A percentile compares a stretch with the other conserved stretches of the same genome.
Evolutionary conservation across 768 basidiomycete species (phyloP).

Genomic region (Mycena belliarum): DNA sequence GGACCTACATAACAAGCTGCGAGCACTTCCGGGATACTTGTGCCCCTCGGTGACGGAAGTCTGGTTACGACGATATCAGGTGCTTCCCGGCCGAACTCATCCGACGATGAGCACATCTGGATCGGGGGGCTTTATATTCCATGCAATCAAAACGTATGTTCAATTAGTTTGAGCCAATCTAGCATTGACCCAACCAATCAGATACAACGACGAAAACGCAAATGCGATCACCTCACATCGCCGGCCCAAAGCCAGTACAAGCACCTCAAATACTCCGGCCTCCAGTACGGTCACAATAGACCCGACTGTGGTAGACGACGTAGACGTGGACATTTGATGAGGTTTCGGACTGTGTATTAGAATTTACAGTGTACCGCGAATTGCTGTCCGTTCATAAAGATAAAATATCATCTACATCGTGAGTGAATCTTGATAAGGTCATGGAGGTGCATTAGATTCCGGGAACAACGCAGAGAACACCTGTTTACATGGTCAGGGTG

Average conservation of each 20-base stretch:
- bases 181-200: slow-evolving; percentile 5
- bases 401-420: slow-evolving; percentile 8
- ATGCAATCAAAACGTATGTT: slow-evolving; percentile 82
- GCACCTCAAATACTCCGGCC: not conserved
- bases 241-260: slow-evolving; percentile 23
- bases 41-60: slow-evolving; percentile 81
- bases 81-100: slow-evolving; percentile 95
- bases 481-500: slow-evolving; percentile 30
- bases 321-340: not conserved
- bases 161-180: not conserved
- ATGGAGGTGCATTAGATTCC: slow-evolving; percentile 34
- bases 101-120: slow-evolving; percentile 91
- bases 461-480: slow-evolving; percentile 64
- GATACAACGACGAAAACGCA: slow-evolving; percentile 62
- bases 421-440: slow-evolving; percentile 9
- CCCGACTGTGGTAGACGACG: slow-evolving; percentile 6
- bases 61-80: slow-evolving; percentile 90
- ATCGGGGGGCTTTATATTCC: slow-evolving; percentile 85
- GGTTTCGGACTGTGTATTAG: slow-evolving; percentile 7
- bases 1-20: slow-evolving; percentile 72
- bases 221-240: slow-evolving; percentile 53
- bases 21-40: slow-evolving; percentile 66
- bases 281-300: not conserved
- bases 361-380: slow-evolving; percentile 10
- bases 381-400: slow-evolving; percentile 8